Conservation (phyloP, 176 grass and related monocot species). For the Thalia dealbata region DNA sequence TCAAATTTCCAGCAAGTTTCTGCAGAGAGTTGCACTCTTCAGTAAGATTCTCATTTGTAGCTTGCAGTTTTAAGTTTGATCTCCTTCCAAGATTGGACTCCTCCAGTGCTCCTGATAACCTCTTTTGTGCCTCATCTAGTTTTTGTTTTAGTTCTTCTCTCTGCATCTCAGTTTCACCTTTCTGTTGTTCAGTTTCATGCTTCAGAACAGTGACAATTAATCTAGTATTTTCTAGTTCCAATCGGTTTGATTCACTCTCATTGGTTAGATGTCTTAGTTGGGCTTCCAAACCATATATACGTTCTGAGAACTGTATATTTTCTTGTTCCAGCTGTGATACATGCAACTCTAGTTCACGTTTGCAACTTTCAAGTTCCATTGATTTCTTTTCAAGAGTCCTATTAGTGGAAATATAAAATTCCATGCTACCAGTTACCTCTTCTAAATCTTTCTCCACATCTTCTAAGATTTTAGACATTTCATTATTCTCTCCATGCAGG, state of each 20-base stretch:
- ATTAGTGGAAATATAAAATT: constrained; percentile 67
- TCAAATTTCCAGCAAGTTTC: constrained; percentile 44
- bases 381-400: constrained; percentile 46
- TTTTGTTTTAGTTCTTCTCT: constrained; percentile 60
- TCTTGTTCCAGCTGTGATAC: constrained; percentile 69
- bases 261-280: constrained; percentile 47
- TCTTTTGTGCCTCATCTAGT: constrained; percentile 41
- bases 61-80: constrained; percentile 54
- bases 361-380: constrained; percentile 51
- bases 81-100: constrained; percentile 55
- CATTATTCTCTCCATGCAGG: constrained; percentile 52
- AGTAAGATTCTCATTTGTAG: constrained; percentile 58
- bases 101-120: constrained; percentile 50
- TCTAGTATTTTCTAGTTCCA: constrained; percentile 76
- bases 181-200: constrained; percentile 46
- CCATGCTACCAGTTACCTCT: constrained; percentile 42
- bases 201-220: constrained; percentile 55
- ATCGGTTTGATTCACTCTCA: constrained; percentile 51
- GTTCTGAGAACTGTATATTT: constrained; percentile 57
- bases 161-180: constrained; percentile 47
- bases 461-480: constrained; percentile 66
- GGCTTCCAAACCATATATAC: constrained; percentile 70
- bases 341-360: constrained; percentile 56
- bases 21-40: constrained; percentile 78
- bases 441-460: constrained; percentile 57